A percentile compares a stretch with the other conserved stretches of the same genome.
phyloP scores from a whole-genome alignment of 192 early-diverging fungal genomes.

The Linnemannia schmuckeri region DNA sequence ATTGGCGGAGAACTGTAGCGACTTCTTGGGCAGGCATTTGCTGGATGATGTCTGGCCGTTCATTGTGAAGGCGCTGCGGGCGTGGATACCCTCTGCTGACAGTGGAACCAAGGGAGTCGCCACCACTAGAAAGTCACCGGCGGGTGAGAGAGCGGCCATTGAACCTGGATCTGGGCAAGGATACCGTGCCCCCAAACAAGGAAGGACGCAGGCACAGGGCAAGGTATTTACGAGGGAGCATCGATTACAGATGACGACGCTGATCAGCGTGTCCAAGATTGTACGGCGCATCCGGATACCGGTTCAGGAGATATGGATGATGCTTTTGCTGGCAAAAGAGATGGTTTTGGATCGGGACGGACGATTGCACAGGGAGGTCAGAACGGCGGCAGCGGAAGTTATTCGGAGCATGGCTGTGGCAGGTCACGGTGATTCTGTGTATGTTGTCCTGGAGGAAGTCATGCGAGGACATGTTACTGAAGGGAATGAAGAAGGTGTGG shows the following conservation, averaged over 20 bases:
- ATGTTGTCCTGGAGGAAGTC: constrained; percentile 20
- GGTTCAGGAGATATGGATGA: constrained; percentile 36
- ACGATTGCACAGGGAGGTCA: constrained; percentile 36
- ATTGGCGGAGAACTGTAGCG: constrained; percentile 56
- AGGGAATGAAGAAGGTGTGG: constrained; percentile 2
- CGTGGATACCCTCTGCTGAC: constrained; percentile 13
- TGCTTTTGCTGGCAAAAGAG: constrained; percentile 47
- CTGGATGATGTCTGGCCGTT: constrained; percentile 63
- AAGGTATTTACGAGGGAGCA: constrained; percentile 47
- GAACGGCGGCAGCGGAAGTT: constrained; percentile 29
- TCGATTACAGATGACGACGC: constrained; percentile 42
- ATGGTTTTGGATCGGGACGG: constrained; percentile 28
- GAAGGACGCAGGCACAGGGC: neutral
- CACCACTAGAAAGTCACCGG: neutral
- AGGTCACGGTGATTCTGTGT: constrained; percentile 51
- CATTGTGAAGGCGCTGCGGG: constrained; percentile 22
- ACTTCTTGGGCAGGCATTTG: constrained; percentile 58
- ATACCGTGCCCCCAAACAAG: neutral
- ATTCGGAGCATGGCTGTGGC: constrained; percentile 41
- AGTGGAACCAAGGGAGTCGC: neutral
- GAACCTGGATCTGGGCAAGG: neutral
- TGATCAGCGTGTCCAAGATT: constrained; percentile 44
- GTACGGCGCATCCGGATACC: constrained; percentile 38
- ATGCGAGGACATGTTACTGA: neutral
- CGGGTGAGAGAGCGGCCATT: neutral